These are phyloP conservation scores for Russula vinacea DNA, from an alignment of 768 basidiomycete genomes.

Conservation along the genomic window DNA sequence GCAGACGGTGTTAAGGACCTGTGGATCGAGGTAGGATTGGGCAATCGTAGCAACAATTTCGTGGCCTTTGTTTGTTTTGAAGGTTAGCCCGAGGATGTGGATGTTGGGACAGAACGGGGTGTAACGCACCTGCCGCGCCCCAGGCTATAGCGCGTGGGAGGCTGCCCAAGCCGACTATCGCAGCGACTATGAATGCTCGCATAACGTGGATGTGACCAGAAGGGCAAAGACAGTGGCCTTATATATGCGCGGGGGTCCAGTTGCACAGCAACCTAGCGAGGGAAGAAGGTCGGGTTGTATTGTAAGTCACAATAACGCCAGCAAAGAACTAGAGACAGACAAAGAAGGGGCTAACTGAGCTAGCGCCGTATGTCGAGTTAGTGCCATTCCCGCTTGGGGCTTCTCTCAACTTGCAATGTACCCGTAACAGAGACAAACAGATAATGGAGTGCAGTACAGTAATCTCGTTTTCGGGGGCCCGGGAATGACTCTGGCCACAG, in stretches of 20 bases:
- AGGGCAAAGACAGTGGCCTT: neutral
- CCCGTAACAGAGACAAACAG: too few species aligned
- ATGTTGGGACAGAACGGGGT: neutral
- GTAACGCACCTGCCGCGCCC: conserved; percentile 20
- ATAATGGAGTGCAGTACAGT: too few species aligned
- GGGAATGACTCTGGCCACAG: neutral
- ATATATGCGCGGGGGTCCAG: neutral
- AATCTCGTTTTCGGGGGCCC: too few species aligned
- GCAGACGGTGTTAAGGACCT: conserved; percentile 62
- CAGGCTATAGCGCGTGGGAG: conserved; percentile 11
- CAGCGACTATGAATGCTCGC: conserved; percentile 8
- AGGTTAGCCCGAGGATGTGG: neutral
- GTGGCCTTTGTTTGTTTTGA: conserved; percentile 49
- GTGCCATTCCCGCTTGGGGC: too few species aligned
- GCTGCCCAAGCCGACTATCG: neutral
- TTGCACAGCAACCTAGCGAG: neutral
- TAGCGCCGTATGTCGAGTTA: neutral
- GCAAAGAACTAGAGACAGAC: neutral
- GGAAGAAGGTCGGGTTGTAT: too few species aligned
- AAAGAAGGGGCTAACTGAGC: neutral
- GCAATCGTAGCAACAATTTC: conserved; percentile 94
- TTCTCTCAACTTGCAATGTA: too few species aligned
- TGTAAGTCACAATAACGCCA: neutral
- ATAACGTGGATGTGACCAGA: neutral
- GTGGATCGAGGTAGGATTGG: conserved; percentile 82